phyloP scores from a whole-genome alignment of 495 filamentous ascomycete genomes.

The Podospora pseudocomata region DNA sequence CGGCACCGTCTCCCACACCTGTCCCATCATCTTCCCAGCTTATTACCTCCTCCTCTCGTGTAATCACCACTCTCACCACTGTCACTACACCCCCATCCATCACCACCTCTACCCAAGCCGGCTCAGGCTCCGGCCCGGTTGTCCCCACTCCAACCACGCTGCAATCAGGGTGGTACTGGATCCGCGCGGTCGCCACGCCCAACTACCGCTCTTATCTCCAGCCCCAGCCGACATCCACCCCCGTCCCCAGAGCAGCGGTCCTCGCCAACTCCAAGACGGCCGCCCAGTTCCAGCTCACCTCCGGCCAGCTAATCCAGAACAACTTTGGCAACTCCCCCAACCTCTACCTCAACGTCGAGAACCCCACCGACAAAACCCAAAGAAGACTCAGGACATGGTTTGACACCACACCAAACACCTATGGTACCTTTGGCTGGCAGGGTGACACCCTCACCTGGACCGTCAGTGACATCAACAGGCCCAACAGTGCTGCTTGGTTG shows the following conservation, averaged over 20 bases:
- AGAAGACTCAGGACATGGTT: constrained; percentile 35
- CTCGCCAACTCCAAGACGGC: constrained; percentile 41
- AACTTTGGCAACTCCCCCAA: constrained; percentile 11
- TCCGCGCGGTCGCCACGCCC: constrained; percentile 49
- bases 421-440: constrained; percentile 46
- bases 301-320: constrained; percentile 46
- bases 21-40: neutral
- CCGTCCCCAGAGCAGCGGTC: constrained; percentile 32
- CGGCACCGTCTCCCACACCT: constrained; percentile 9
- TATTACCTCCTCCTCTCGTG: neutral
- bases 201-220: constrained; percentile 54
- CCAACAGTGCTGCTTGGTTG: constrained; percentile 47
- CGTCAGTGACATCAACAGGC: constrained; percentile 37
- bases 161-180: constrained; percentile 46
- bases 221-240: constrained; percentile 31
- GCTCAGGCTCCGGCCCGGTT: constrained; percentile 22
- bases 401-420: constrained; percentile 35
- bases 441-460: constrained; percentile 49
- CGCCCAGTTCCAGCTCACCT: constrained; percentile 48
- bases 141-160: constrained; percentile 37
- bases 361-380: constrained; percentile 38
- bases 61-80: constrained; percentile 12
- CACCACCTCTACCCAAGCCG: constrained; percentile 25
- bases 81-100: constrained; percentile 6
- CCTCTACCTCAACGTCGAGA: constrained; percentile 31